Percentiles rank a stretch among this genome's conserved stretches.
phyloP scores from a whole-genome alignment of 2,329 filamentous ascomycete genomes.

The Zasmidium cellare region DNA sequence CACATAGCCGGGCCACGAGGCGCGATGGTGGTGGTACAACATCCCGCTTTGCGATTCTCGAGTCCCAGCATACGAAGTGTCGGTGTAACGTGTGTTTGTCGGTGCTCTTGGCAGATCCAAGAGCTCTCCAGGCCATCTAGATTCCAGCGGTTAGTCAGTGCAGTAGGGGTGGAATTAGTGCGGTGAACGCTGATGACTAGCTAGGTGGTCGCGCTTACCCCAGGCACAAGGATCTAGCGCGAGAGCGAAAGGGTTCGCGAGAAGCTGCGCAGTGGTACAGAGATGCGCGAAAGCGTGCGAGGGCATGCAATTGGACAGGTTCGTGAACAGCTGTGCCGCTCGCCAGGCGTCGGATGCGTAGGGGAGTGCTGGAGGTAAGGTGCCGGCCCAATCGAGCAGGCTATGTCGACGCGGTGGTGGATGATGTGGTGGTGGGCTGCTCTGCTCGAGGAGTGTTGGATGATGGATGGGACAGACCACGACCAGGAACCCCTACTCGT shows the following conservation, averaged over 20 bases:
- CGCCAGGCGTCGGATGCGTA: background rate
- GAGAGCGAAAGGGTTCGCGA: background rate
- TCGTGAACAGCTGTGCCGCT: background rate
- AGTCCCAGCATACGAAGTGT: background rate
- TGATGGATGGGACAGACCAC: no score
- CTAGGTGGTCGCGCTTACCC: background rate
- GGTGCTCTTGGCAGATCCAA: background rate
- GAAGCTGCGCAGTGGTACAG: background rate
- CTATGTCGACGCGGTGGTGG: background rate
- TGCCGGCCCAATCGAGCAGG: background rate
- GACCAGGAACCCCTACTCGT: no score
- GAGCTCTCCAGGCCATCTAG: background rate
- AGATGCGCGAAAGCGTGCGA: conserved; percentile 1
- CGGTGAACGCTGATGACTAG: background rate
- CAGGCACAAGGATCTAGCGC: conserved; percentile 7
- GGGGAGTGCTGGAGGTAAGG: background rate
- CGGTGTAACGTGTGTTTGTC: background rate
- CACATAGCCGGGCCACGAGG: conserved; percentile 11
- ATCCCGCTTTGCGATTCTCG: background rate
- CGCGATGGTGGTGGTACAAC: background rate
- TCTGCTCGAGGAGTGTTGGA: background rate
- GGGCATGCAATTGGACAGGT: conserved; percentile 2
- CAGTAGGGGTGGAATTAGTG: background rate
- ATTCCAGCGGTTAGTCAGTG: background rate
- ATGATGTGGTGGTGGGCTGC: background rate